These are phyloP conservation scores for Ceratocystis albifundus DNA, from an alignment of 2,329 filamentous ascomycete species.

Conservation along the genomic window DNA sequence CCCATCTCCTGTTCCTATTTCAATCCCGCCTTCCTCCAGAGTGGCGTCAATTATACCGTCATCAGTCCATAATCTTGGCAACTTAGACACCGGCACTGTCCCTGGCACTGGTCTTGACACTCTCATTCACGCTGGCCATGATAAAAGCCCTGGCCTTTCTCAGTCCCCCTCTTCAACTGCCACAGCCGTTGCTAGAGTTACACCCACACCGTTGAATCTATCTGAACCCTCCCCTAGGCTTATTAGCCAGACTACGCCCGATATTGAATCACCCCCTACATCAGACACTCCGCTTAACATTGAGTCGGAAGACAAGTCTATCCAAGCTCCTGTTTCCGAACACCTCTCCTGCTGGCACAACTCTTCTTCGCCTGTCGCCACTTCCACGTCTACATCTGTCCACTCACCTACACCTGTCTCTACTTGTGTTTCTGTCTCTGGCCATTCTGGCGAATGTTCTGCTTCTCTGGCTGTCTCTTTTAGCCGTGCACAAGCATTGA, in stretches of 20 bases:
- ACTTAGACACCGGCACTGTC: too few species aligned
- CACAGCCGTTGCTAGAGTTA: neutral
- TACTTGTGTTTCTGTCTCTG: slow-evolving; percentile 2
- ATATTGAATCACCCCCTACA: neutral
- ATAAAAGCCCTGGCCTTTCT: neutral
- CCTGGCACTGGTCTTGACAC: too few species aligned
- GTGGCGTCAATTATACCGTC: neutral
- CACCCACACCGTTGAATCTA: neutral
- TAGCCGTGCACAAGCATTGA: slow-evolving; percentile 7
- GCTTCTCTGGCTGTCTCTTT: slow-evolving; percentile 15
- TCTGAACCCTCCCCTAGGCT: neutral
- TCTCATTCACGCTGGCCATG: neutral
- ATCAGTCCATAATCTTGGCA: neutral
- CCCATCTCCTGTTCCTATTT: too few species aligned
- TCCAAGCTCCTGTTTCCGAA: neutral
- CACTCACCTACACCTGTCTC: neutral
- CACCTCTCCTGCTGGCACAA: neutral
- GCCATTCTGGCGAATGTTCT: slow-evolving; percentile 2
- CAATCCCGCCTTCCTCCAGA: neutral
- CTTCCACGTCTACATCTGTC: neutral
- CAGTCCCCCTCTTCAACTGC: neutral
- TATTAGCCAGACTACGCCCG: neutral
- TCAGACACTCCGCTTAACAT: neutral
- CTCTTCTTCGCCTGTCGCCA: neutral
- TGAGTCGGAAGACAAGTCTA: neutral